phyloP scores from a whole-genome alignment of 345 rosid species.

The Pistacia atlantica region DNA sequence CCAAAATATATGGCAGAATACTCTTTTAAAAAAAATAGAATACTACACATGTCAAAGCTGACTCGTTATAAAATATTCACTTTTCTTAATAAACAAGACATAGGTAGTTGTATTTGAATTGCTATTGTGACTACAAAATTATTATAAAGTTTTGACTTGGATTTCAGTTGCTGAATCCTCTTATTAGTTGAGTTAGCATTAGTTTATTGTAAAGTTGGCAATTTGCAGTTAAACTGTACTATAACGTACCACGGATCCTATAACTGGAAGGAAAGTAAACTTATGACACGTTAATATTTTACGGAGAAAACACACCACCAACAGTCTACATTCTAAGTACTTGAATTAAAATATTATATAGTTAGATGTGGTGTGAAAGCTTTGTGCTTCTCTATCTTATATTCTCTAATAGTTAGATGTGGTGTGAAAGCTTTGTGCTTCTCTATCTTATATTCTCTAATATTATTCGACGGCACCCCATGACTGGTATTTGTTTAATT shows the following conservation, averaged over 20 bases:
- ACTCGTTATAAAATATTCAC: slow-evolving; percentile 14
- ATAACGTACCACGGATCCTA: slow-evolving; percentile 28
- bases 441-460: background rate
- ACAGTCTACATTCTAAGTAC: slow-evolving; percentile 16
- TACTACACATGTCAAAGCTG: slow-evolving; percentile 25
- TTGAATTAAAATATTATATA: background rate
- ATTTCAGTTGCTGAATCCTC: slow-evolving; percentile 15
- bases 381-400: background rate
- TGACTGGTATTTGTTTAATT: no score
- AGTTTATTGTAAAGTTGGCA: slow-evolving; percentile 21
- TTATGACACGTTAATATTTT: slow-evolving; percentile 15
- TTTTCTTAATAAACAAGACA: slow-evolving; percentile 27
- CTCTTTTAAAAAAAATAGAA: slow-evolving; percentile 8
- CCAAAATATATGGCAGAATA: slow-evolving; percentile 36
- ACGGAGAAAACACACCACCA: slow-evolving; percentile 12
- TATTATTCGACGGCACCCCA: background rate
- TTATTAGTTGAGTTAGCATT: background rate
- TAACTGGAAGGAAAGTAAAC: slow-evolving; percentile 13
- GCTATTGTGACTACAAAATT: slow-evolving; percentile 3
- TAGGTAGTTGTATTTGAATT: slow-evolving; percentile 3
- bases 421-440: background rate
- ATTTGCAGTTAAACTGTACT: slow-evolving; percentile 28
- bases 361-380: slow-evolving; percentile 1
- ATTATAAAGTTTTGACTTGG: slow-evolving; percentile 30
- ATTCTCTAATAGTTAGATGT: background rate